phyloP scores from a whole-genome alignment of 164 flowering plant species.

The Warburgia ugandensis region DNA sequence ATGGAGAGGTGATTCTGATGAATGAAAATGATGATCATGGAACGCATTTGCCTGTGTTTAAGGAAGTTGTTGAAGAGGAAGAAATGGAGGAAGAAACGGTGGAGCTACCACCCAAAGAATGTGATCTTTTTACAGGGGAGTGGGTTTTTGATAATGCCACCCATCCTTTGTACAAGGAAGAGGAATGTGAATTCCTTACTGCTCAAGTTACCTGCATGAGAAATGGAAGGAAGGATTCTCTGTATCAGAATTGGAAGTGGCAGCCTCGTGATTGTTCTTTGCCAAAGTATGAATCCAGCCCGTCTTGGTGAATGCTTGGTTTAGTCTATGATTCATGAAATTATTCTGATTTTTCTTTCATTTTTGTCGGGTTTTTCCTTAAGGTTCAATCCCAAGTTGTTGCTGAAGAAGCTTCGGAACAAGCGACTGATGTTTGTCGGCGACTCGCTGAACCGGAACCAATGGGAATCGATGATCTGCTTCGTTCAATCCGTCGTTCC shows the following conservation, averaged over 20 bases:
- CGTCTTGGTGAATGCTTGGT: too few relatives aligned
- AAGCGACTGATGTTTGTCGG: conserved; percentile 97
- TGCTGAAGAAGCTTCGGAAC: conserved; percentile 75
- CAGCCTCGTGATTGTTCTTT: conserved; percentile 79
- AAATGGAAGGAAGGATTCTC: conserved; percentile 77
- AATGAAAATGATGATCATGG: conserved; percentile 16
- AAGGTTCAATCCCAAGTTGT: conserved; percentile 66
- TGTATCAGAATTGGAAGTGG: conserved; percentile 94
- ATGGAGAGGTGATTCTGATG: conserved; percentile 6
- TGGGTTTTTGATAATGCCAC: conserved; percentile 80
- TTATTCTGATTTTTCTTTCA: not conserved
- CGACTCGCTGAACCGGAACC: conserved; percentile 91
- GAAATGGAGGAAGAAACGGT: too few relatives aligned
- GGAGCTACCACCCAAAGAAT: conserved; percentile 63
- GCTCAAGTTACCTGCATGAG: conserved; percentile 82
- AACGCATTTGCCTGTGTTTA: conserved; percentile 13
- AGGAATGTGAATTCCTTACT: conserved; percentile 80
- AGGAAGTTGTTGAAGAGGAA: too few relatives aligned
- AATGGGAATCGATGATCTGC: conserved; percentile 99
- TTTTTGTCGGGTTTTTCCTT: not conserved
- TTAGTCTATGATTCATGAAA: not conserved
- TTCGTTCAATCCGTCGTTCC: conserved; percentile 74
- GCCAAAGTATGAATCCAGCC: conserved; percentile 42
- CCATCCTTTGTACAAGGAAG: conserved; percentile 76
- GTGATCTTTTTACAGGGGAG: conserved; percentile 74